Evolutionary conservation across 192 early-diverging fungal species (phyloP).

Genomic region (Bifiguratus adelaidae): DNA sequence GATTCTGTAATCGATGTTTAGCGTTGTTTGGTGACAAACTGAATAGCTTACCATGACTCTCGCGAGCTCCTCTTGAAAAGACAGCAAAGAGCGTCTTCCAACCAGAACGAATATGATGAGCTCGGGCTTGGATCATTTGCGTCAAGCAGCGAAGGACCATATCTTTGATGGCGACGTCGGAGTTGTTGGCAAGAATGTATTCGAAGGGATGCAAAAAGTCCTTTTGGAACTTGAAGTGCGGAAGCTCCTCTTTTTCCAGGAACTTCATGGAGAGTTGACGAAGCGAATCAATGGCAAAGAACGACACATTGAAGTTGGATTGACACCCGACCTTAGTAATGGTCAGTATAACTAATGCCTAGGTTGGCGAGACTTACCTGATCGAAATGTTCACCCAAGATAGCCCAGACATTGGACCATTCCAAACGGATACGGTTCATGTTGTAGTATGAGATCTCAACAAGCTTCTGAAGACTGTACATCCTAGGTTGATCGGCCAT

Average conservation of each 20-base stretch:
- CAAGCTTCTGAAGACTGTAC: conserved; percentile 90
- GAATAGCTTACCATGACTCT: conserved; percentile 22
- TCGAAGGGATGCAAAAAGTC: conserved; percentile 91
- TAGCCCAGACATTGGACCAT: conserved; percentile 89
- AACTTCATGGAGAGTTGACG: conserved; percentile 91
- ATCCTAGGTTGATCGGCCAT: conserved; percentile 56
- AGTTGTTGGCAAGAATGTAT: conserved; percentile 63
- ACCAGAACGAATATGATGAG: conserved; percentile 71
- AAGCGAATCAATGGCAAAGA: conserved; percentile 86
- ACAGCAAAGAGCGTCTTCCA: conserved; percentile 64
- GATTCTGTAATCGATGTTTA: conserved; percentile 31
- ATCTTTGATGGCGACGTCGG: conserved; percentile 60
- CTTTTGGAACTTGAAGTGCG: conserved; percentile 89
- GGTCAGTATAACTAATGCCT: not conserved
- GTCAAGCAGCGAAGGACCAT: conserved; percentile 74
- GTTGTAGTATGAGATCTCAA: conserved; percentile 96
- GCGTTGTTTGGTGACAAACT: not conserved
- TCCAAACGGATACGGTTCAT: conserved; percentile 92
- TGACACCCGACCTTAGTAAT: conserved; percentile 58
- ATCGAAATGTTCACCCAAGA: conserved; percentile 77
- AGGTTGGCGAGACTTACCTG: conserved; percentile 26
- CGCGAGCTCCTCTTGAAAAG: conserved; percentile 52
- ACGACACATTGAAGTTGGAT: conserved; percentile 69
- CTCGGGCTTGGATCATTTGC: conserved; percentile 62
- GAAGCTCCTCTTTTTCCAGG: conserved; percentile 88